Percentiles rank a stretch among this genome's conserved stretches.
phyloP scores from a whole-genome alignment of 495 filamentous ascomycete species.

The Hypoxylon intermedium region DNA sequence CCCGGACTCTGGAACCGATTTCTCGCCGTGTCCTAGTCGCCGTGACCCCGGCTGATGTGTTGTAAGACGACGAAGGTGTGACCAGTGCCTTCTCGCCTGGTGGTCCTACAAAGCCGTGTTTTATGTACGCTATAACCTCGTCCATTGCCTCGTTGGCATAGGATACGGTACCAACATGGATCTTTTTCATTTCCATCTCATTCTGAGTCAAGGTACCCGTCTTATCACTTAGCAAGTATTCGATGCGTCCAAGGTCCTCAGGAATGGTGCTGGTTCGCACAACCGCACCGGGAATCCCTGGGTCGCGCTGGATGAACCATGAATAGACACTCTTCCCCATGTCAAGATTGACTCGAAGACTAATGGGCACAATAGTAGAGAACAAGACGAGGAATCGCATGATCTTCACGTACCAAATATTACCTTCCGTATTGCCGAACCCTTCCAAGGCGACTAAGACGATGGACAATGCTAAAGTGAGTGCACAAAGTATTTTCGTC shows the following conservation, averaged over 20 bases:
- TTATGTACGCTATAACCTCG: constrained; percentile 85
- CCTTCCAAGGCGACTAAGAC: constrained; percentile 88
- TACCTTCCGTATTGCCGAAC: constrained; percentile 68
- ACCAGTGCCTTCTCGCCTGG: constrained; percentile 56
- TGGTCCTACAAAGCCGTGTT: constrained; percentile 74
- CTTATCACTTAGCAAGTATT: constrained; percentile 97
- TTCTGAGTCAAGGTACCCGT: constrained; percentile 98
- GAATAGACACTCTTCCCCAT: constrained; percentile 97
- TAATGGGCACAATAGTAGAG: constrained; percentile 98
- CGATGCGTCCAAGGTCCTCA: constrained; percentile 92
- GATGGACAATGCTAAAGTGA: constrained; percentile 86
- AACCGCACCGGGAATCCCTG: constrained; percentile 87
- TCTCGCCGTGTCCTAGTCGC: constrained; percentile 85
- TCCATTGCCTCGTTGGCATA: constrained; percentile 99
- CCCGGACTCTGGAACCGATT: constrained; percentile 89
- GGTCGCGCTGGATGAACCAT: constrained; percentile 90
- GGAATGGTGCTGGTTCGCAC: constrained; percentile 97
- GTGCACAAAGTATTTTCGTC: constrained; percentile 93
- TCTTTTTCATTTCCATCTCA: constrained; percentile 98
- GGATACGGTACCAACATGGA: constrained; percentile 96
- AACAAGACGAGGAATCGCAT: constrained; percentile 97
- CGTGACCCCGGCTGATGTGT: constrained; percentile 62
- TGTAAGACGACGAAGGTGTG: constrained; percentile 76
- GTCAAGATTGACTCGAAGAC: constrained; percentile 92
- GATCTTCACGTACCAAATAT: constrained; percentile 90